Evolutionary conservation across 2,329 filamentous ascomycete genomes (phyloP).

Genomic region (Colletotrichum sp.): DNA sequence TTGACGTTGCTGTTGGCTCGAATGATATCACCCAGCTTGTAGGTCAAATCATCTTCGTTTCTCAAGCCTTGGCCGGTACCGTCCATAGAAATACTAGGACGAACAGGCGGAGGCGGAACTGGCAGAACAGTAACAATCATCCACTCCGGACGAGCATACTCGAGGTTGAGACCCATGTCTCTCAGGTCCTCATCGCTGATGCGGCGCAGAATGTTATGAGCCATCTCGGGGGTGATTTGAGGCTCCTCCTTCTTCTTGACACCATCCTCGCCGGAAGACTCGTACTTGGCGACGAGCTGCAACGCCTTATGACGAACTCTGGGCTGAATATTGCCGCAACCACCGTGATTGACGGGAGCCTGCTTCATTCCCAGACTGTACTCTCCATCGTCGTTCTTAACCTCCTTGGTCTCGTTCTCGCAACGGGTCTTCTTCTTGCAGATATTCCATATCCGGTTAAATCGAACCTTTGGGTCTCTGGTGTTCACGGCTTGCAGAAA

Average conservation of each 20-base stretch:
- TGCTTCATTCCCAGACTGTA: conserved; percentile 66
- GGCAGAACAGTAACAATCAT: conserved; percentile 96
- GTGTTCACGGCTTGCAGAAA: conserved; percentile 82
- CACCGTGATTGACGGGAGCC: conserved; percentile 73
- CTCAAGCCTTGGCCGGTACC: conserved; percentile 90
- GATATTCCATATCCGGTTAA: conserved; percentile 88
- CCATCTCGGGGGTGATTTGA: conserved; percentile 81
- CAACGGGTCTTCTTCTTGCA: conserved; percentile 90
- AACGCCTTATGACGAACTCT: conserved; percentile 87
- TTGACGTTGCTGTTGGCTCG: conserved; percentile 95
- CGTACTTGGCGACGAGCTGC: conserved; percentile 76
- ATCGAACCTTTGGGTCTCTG: conserved; percentile 92
- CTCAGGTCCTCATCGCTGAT: conserved; percentile 82
- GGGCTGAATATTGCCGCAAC: conserved; percentile 91
- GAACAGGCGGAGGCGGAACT: conserved; percentile 92
- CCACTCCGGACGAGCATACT: conserved; percentile 97
- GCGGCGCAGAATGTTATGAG: conserved; percentile 83
- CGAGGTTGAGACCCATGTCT: conserved; percentile 89
- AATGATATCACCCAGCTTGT: conserved; percentile 98
- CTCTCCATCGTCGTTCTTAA: conserved; percentile 68
- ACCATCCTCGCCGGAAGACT: conserved; percentile 80
- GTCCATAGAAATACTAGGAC: conserved; percentile 96
- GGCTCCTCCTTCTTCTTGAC: conserved; percentile 76
- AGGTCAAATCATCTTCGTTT: conserved; percentile 98
- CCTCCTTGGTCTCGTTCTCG: conserved; percentile 76